Conservation (phyloP, 768 basidiomycete species). For the Agaricus sinodeliciosus region DNA sequence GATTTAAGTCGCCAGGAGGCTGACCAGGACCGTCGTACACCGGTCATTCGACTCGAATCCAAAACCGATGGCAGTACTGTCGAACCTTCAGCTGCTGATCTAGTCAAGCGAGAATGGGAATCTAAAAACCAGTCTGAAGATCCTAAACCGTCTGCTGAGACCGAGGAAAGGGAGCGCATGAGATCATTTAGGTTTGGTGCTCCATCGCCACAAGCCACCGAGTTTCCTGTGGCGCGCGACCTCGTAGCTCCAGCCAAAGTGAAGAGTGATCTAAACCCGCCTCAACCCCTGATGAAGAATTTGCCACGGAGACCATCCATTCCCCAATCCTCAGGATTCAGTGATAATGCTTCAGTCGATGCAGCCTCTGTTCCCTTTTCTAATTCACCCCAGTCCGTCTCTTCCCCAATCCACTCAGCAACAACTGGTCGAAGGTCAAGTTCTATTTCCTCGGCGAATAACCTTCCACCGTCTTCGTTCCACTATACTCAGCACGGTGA, state of each 20-base stretch:
- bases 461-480: not conserved
- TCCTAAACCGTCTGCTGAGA: slow-evolving; percentile 12
- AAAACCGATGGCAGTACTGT: slow-evolving; percentile 11
- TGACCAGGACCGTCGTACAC: slow-evolving; percentile 29
- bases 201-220: slow-evolving; percentile 1
- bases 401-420: slow-evolving; percentile 10
- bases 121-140: slow-evolving; percentile 25
- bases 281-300: not conserved
- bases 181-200: slow-evolving; percentile 30
- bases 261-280: slow-evolving; percentile 1
- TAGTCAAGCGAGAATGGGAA: slow-evolving; percentile 50
- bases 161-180: slow-evolving; percentile 22
- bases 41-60: slow-evolving; percentile 20
- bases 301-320: not conserved
- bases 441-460: not conserved
- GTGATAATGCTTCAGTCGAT: not conserved
- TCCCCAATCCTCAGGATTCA: slow-evolving; percentile 5
- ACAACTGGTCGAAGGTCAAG: not conserved
- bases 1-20: slow-evolving; percentile 36
- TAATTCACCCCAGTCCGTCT: slow-evolving; percentile 6
- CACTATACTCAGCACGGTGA: not conserved
- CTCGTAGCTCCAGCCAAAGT: not conserved
- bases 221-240: not conserved
- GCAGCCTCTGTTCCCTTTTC: slow-evolving; percentile 11
- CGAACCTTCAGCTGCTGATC: slow-evolving; percentile 38